These are phyloP conservation scores for Penstemon newberryi DNA, from an alignment of 257 asterid species.

Conservation along the genomic window DNA sequence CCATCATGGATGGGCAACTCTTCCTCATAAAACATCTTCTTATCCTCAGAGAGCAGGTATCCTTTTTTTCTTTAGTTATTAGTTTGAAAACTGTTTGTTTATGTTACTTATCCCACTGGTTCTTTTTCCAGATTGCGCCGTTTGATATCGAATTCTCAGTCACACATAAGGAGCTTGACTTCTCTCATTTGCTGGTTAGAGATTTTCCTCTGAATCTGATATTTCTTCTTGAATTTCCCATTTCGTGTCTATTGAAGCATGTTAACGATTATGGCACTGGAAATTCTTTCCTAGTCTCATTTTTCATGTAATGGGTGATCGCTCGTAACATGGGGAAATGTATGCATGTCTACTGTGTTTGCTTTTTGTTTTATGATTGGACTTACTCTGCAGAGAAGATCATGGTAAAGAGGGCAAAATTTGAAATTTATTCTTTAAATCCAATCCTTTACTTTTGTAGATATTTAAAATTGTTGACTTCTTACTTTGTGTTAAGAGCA, in stretches of 20 bases:
- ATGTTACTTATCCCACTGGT: slow-evolving; percentile 33
- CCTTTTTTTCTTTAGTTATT: slow-evolving; percentile 26
- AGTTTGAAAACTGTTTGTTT: slow-evolving; percentile 9
- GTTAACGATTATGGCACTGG: slow-evolving; percentile 15
- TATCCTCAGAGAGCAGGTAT: slow-evolving; percentile 94
- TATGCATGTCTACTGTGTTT: slow-evolving; percentile 16
- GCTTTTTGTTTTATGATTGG: slow-evolving; percentile 17
- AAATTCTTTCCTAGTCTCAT: neutral
- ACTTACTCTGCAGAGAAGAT: slow-evolving; percentile 6
- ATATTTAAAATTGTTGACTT: slow-evolving; percentile 6
- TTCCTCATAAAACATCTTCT: slow-evolving; percentile 94
- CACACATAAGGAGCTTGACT: slow-evolving; percentile 98
- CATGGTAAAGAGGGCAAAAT: neutral
- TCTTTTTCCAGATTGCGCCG: slow-evolving; percentile 85
- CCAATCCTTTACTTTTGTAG: slow-evolving; percentile 8
- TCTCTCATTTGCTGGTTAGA: slow-evolving; percentile 95
- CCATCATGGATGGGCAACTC: slow-evolving; percentile 88
- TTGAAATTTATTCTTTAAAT: neutral
- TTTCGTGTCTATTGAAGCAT: slow-evolving; percentile 14
- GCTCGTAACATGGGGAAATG: slow-evolving; percentile 6
- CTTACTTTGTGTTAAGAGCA: slow-evolving; percentile 7
- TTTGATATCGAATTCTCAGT: slow-evolving; percentile 97
- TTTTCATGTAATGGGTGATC: slow-evolving; percentile 14
- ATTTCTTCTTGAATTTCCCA: slow-evolving; percentile 22
- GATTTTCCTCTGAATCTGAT: slow-evolving; percentile 25